A percentile compares a stretch with the other conserved stretches of the same genome.
Conservation (phyloP, 352 stramenopile genomes). For the Pseudoperonospora humuli region DNA sequence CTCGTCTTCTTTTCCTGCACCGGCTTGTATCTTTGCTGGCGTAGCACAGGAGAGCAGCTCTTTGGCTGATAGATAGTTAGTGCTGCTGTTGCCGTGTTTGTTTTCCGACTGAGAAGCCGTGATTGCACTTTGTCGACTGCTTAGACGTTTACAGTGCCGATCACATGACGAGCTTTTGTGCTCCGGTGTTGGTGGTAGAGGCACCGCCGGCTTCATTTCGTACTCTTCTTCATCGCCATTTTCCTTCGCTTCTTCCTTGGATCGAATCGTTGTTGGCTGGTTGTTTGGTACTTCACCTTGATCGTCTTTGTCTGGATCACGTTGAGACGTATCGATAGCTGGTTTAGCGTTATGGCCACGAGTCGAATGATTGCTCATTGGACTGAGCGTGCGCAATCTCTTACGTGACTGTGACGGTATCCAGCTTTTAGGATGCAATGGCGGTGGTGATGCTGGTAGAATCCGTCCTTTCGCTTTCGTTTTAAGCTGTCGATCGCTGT, state of each 20-base stretch:
- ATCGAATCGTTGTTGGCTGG: conserved; percentile 5
- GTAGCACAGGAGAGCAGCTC: conserved; percentile 4
- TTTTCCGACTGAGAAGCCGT: conserved; percentile 32
- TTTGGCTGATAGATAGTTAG: conserved; percentile 7
- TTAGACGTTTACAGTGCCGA: conserved; percentile 4
- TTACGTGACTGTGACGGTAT: conserved; percentile 25
- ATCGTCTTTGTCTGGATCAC: conserved; percentile 8
- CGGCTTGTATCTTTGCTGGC: conserved; percentile 1
- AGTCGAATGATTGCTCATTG: neutral
- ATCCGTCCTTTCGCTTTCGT: conserved; percentile 17
- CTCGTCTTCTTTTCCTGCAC: neutral
- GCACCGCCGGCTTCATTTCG: conserved; percentile 30
- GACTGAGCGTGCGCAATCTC: conserved; percentile 21
- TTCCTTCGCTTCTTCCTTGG: conserved; percentile 6
- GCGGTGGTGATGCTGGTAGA: conserved; percentile 7
- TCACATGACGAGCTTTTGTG: conserved; percentile 1
- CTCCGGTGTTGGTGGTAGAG: conserved; percentile 7
- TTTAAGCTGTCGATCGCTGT: conserved; percentile 4
- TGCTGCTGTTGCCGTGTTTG: neutral
- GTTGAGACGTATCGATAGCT: conserved; percentile 7
- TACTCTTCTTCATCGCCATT: conserved; percentile 27
- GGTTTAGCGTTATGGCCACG: neutral
- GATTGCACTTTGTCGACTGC: conserved; percentile 26
- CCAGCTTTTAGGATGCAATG: conserved; percentile 10
- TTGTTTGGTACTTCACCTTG: conserved; percentile 12